Percentiles rank a stretch among this genome's conserved stretches.
phyloP scores from a whole-genome alignment of 176 grass and related monocot genomes.

The Musa beccarii region DNA sequence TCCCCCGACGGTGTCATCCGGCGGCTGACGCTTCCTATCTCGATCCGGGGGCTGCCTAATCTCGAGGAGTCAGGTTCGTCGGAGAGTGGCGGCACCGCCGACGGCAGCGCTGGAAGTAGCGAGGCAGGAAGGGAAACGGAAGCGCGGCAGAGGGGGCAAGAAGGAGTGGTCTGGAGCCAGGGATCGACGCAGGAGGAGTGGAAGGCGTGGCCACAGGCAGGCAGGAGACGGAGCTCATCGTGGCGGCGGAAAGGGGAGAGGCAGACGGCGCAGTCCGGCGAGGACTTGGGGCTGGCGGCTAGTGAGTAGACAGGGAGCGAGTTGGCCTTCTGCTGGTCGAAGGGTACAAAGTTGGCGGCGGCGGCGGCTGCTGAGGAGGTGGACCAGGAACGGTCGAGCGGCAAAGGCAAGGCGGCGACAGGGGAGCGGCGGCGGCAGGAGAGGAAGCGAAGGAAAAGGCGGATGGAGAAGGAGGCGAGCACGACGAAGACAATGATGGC shows the following conservation, averaged over 20 bases:
- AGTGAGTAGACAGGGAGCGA: slow-evolving; percentile 48
- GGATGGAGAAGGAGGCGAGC: neutral
- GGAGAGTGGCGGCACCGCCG: neutral
- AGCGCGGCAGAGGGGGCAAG: slow-evolving; percentile 77
- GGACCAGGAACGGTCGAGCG: neutral
- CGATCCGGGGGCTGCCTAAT: slow-evolving; percentile 41
- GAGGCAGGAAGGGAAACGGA: slow-evolving; percentile 49
- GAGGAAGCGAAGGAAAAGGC: slow-evolving; percentile 4
- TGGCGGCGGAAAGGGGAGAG: slow-evolving; percentile 44
- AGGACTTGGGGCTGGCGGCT: slow-evolving; percentile 42
- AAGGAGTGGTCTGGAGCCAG: slow-evolving; percentile 63
- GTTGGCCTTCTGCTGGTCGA: slow-evolving; percentile 32
- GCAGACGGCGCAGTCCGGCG: slow-evolving; percentile 78
- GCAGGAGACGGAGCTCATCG: slow-evolving; percentile 80
- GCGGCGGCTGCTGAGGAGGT: slow-evolving; percentile 20
- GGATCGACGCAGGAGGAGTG: slow-evolving; percentile 60
- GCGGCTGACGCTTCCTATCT: slow-evolving; percentile 81
- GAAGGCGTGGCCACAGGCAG: slow-evolving; percentile 79
- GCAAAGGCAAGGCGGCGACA: neutral
- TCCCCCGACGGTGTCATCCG: slow-evolving; percentile 31
- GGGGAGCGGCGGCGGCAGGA: neutral
- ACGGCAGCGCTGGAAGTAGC: slow-evolving; percentile 18
- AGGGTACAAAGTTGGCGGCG: slow-evolving; percentile 19
- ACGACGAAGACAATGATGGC: slow-evolving; percentile 10
- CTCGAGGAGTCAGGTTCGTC: neutral